These are phyloP conservation scores for Blastomyces percursus DNA, from an alignment of 2,329 filamentous ascomycete genomes.

Conservation along the genomic window DNA sequence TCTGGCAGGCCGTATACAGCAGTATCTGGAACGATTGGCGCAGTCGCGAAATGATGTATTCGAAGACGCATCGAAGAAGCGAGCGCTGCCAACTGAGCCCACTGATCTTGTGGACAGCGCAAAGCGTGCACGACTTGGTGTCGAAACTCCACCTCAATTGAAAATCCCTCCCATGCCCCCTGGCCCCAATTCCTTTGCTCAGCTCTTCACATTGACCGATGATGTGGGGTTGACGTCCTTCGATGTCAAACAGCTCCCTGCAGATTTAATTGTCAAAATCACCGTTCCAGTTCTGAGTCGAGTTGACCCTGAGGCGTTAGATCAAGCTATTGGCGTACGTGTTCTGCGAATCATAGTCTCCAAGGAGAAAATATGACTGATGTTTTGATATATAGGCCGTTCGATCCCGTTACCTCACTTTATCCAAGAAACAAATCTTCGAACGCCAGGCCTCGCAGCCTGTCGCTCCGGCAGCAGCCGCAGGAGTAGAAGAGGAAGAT, in stretches of 20 bases:
- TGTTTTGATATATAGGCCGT: conserved; percentile 23
- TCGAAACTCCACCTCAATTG: conserved; percentile 37
- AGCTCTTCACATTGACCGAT: conserved; percentile 74
- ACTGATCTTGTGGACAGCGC: conserved; percentile 59
- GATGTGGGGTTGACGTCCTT: conserved; percentile 66
- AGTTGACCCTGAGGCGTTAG: conserved; percentile 57
- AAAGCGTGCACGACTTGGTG: conserved; percentile 68
- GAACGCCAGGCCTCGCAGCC: conserved; percentile 18
- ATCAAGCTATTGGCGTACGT: conserved; percentile 59
- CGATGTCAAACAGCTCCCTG: conserved; percentile 68
- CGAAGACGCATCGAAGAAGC: conserved; percentile 66
- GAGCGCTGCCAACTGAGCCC: conserved; percentile 58
- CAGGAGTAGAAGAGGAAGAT: conserved; percentile 60
- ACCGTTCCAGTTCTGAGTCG: conserved; percentile 66
- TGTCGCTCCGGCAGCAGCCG: conserved; percentile 16
- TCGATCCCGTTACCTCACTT: conserved; percentile 28
- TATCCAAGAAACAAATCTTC: conserved; percentile 27
- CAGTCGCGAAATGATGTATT: conserved; percentile 67
- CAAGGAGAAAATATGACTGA: background rate
- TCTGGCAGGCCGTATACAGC: conserved; percentile 65
- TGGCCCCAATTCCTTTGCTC: conserved; percentile 66
- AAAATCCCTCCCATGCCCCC: conserved; percentile 61
- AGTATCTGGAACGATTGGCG: conserved; percentile 72
- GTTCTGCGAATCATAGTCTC: background rate
- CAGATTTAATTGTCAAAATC: conserved; percentile 66